Conservation (phyloP, 805 yeast genomes). For the Hyphopichia homilentoma region DNA sequence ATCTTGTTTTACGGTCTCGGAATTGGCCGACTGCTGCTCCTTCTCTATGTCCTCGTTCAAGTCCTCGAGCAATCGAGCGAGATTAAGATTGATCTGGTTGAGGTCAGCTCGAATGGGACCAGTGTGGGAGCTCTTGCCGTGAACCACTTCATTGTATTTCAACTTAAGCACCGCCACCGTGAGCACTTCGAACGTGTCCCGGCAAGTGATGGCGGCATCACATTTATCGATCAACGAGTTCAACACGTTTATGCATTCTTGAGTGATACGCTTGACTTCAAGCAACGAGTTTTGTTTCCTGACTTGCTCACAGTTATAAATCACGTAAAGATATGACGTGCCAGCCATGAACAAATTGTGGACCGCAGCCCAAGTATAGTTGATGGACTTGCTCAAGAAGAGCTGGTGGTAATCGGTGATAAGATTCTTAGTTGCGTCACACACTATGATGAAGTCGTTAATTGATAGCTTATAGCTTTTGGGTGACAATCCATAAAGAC, state of each 20-base stretch:
- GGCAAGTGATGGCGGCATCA: constrained; percentile 73
- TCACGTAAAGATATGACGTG: constrained; percentile 72
- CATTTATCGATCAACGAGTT: constrained; percentile 63
- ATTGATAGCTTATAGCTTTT: constrained; percentile 51
- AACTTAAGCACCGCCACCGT: constrained; percentile 68
- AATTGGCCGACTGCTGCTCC: background rate
- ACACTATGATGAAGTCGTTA: constrained; percentile 53
- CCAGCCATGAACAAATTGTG: constrained; percentile 89
- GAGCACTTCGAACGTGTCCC: constrained; percentile 66
- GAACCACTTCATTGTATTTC: constrained; percentile 39
- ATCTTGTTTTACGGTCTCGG: background rate
- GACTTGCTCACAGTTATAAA: constrained; percentile 64
- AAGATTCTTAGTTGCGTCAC: constrained; percentile 63
- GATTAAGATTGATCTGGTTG: constrained; percentile 34
- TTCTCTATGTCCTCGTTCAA: constrained; percentile 11
- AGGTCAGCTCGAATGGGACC: constrained; percentile 20
- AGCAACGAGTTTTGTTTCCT: constrained; percentile 42
- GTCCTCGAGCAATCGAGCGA: constrained; percentile 35
- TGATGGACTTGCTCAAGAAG: constrained; percentile 53
- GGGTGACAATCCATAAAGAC: constrained; percentile 77
- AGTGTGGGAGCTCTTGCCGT: constrained; percentile 21
- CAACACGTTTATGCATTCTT: constrained; percentile 54
- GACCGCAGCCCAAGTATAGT: constrained; percentile 92
- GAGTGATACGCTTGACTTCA: constrained; percentile 46
- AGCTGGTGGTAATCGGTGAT: constrained; percentile 61